Base-by-base conservation (phyloP, 2,329 filamentous ascomycete species). In the Claviceps monticola region DNA sequence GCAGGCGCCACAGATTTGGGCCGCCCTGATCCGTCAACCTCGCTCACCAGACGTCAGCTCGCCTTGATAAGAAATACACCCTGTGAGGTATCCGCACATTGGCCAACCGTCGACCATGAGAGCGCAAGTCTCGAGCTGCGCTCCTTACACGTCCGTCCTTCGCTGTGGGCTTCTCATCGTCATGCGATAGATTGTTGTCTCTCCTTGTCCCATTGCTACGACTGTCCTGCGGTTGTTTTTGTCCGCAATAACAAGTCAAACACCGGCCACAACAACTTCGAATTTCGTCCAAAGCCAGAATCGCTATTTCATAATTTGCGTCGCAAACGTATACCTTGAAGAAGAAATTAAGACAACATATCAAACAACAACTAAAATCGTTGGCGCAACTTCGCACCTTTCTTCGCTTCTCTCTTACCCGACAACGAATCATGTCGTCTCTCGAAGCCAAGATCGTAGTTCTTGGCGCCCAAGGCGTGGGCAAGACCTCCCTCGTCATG, bases 361-460 rank as follows among this genome's bases (percentile, higher is more conserved):
- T 34, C 29, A 34, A 34, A 34, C 9, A 9, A 9, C 29, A 34
- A 34, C 29, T 34, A 34, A 34, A 34, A 9, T 34, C 4, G 29
- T 34, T 34, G 29, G 29, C 29, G 29, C 8, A 42, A 21, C 21
- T 42, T 21, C 19, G 16, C 41, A 21, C n/a, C 23, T 46, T 46
- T 29, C 17, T 34, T 14, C 5, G 4, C 26, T 19, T 14, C 5
- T 13, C 26, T 36, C 8, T 29, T 17, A 36, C 7, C 5, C 16
- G 37, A 21, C 6, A 48, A 38, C 17, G 17, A 48, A 45, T 14
- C 55, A 70, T 71, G 66, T 76, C 79, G 60, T 84, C 83, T 42
- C 78, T 90, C 62, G 85, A 89, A 71, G 84, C 86, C 65, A 88
- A 89, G 68, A 85, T 90, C 53, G 83, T 89, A 58, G 83, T 90